Conservation (phyloP, 257 asterid species). For the Hygrophila difformis region DNA sequence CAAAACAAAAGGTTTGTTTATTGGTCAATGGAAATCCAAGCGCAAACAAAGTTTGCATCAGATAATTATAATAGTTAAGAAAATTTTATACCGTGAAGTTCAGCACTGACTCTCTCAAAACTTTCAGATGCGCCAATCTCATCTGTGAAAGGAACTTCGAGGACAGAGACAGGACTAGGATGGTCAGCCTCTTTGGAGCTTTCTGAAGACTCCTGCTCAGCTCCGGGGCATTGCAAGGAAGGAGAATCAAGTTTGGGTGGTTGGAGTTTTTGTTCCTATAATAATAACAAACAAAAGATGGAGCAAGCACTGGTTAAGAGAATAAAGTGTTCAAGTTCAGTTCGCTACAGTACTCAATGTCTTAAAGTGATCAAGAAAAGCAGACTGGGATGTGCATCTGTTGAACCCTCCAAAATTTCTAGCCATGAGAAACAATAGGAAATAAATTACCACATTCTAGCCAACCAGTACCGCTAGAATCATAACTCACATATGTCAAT, state of each 20-base stretch:
- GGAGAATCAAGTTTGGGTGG: conserved; percentile 23
- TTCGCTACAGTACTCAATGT: neutral
- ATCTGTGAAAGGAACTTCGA: conserved; percentile 57
- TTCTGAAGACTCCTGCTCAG: conserved; percentile 48
- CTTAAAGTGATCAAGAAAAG: neutral
- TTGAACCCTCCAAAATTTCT: too few relatives aligned
- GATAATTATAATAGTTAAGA: conserved; percentile 3
- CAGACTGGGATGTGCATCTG: too few relatives aligned
- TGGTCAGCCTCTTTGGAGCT: conserved; percentile 68
- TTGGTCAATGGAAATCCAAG: too few relatives aligned
- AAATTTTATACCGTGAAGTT: conserved; percentile 55
- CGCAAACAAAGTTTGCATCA: neutral
- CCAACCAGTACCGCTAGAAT: too few relatives aligned
- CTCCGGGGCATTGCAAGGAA: conserved; percentile 18
- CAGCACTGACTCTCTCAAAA: conserved; percentile 73
- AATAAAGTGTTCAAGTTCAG: conserved; percentile 8
- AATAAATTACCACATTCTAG: too few relatives aligned
- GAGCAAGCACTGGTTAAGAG: neutral
- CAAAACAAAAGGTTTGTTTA: too few relatives aligned
- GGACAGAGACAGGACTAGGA: conserved; percentile 81
- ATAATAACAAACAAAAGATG: neutral
- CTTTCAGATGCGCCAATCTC: conserved; percentile 56
- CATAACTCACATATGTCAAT: neutral
- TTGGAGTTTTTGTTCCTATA: conserved; percentile 24
- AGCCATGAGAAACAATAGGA: too few relatives aligned